Base-by-base conservation (phyloP, 495 filamentous ascomycete genomes). In the Hapsidospora chrysogenum region DNA sequence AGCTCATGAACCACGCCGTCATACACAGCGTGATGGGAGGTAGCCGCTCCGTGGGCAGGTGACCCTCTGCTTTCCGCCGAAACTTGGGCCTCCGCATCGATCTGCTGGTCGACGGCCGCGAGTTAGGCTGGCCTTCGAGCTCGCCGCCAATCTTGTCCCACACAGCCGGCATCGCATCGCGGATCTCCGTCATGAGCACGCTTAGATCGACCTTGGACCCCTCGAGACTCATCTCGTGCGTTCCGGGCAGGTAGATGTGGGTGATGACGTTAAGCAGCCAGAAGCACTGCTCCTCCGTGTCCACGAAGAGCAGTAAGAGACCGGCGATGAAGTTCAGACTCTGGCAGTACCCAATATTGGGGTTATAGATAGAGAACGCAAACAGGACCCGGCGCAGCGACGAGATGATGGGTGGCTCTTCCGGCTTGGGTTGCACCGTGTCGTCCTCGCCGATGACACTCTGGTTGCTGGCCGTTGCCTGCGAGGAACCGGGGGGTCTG, bases 1-100 rank as follows among this genome's bases (percentile, higher is more conserved):
- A 76, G 11, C 78, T 85, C 89, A 97, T 97, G 53, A 97, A 92
- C 89, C 89, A 97, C n/a, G 85, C 78, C 1, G 86, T 94, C 47
- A 86, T 78, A 40, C 85, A 87, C 2, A 97, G 68, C 7, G 84
- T 86, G 44, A 97, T 85, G 9, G 89, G 82, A 0, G 89, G 89
- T 6, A 94, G 61, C 2, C 80, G 73, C 15, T 57, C 58, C 2
- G 60, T 13, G 9, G 29, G 16, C 18, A 10, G n/a, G 11, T 9
- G 5, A 2, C 29, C 29, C 14, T 32, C 14, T 17, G 41, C 44
- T 15, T 49, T 41, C 21, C 42, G 46, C 29, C 47, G 44, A 29
- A 36, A 40, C 40, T 54, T 56, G 30, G 28, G 28, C 16, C 42
- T 41, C 11, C 43, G 42, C 15, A 33, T 42, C 7, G 33, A 40